Evolutionary conservation across 73 alveolate genomes (phyloP), one percentile per base, ranked within the genome.

Genomic region (Paramecium octaurelia): DNA sequence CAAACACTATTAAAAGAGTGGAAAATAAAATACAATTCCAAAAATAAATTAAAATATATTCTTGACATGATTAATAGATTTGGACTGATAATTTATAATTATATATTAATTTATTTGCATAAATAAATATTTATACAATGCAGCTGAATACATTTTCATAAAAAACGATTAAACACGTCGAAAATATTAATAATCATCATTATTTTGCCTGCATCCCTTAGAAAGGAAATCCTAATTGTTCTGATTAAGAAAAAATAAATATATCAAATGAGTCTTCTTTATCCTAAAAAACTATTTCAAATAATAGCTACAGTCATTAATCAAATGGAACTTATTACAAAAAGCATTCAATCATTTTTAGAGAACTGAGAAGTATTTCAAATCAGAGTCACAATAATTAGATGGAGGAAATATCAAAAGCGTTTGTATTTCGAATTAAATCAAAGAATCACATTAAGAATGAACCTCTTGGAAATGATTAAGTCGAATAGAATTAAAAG

Each of bases 311-410:
- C 31, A 18, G 14, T 18, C 31, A n/a, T 18, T 54, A 54, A 18
- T 1, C 31, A 54, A 54, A 54, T 5, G 31, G 21, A 16, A 23
- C 27, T n/a, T 54, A 54, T 24, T 64, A 31, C 31, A 27, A 27
- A 12, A 31, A 64, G 31, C 84, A 40, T 64, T 64, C 42, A 24
- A 27, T 12, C 14, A 64, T 64, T 12, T 64, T 64, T 64, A 64
- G 46, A 34, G 84, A 64, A 31, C 84, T 64, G 27, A 64, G 84
- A 64, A 64, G 84, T 24, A 64, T 64, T 31, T 64, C 84, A 64
- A 64, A 64, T 11, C 18, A 54, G 31, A 64, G 46, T 64, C 84
- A 64, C 4, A 64, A 64, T 64, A 27, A 11, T 31, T 23, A 20
- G 27, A 64, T 31, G 27, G 29, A 31, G 27, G 84, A 64, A 2